phyloP scores from a whole-genome alignment of 371 early-diverging fungal genomes.

The Massospora cicadina region DNA sequence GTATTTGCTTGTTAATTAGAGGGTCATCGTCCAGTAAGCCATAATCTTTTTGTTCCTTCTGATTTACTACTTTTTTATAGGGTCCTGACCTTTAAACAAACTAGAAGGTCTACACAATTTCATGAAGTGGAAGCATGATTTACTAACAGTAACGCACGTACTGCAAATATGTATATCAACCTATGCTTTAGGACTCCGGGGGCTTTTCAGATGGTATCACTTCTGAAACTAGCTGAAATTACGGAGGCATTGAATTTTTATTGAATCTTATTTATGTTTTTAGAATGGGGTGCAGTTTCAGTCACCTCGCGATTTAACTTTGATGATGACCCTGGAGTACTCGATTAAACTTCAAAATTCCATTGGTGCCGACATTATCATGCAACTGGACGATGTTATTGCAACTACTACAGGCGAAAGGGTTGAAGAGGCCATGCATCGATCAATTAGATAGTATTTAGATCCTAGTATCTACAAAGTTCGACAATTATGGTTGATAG shows the following conservation, averaged over 20 bases:
- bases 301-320: slow-evolving; percentile 62
- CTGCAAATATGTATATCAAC: too few relatives aligned
- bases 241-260: slow-evolving; percentile 34
- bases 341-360: slow-evolving; percentile 82
- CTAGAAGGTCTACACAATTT: slow-evolving; percentile 73
- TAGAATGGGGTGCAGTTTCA: slow-evolving; percentile 78
- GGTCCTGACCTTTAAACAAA: slow-evolving; percentile 63
- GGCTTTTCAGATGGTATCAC: slow-evolving; percentile 95
- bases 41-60: not conserved
- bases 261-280: not conserved
- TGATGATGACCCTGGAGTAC: slow-evolving; percentile 85
- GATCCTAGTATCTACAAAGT: not conserved
- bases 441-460: slow-evolving; percentile 75
- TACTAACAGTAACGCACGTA: slow-evolving; percentile 72
- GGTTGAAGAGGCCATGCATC: slow-evolving; percentile 84
- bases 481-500: slow-evolving; percentile 12
- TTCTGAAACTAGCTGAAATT: slow-evolving; percentile 67
- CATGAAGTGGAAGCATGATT: slow-evolving; percentile 69
- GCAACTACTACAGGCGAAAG: slow-evolving; percentile 67
- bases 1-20: not conserved
- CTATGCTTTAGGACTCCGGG: slow-evolving; percentile 81
- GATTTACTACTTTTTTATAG: not conserved
- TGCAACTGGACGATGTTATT: slow-evolving; percentile 96
- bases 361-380: slow-evolving; percentile 95
- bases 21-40: slow-evolving; percentile 14